Percentiles rank a stretch among this genome's conserved stretches.
Conservation (phyloP, 202 grass and related monocot species). For the Zoysia matrella region DNA sequence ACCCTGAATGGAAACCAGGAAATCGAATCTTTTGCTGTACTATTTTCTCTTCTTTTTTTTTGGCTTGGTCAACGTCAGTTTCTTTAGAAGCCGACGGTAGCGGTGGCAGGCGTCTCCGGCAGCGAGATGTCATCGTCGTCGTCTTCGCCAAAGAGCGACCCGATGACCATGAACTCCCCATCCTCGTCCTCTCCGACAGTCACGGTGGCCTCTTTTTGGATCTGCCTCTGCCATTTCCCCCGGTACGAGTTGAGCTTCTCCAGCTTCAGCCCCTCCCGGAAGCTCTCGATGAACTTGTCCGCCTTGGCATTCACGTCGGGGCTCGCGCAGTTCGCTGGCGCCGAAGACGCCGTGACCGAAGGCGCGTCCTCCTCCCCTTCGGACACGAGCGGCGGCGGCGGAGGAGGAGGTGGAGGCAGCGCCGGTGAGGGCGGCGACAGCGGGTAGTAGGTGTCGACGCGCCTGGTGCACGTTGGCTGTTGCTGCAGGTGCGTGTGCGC, state of each 20-base stretch:
- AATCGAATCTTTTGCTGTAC: conserved; percentile 3
- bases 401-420: conserved; percentile 40
- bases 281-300: conserved; percentile 84
- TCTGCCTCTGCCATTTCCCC: conserved; percentile 61
- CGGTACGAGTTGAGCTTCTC: conserved; percentile 89
- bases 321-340: conserved; percentile 71
- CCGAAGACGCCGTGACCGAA: conserved; percentile 32
- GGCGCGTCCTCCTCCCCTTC: conserved; percentile 37
- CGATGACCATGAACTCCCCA: conserved; percentile 67
- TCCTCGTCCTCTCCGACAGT: conserved; percentile 41
- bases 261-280: conserved; percentile 72
- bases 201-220: conserved; percentile 35
- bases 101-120: conserved; percentile 44
- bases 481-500: conserved; percentile 17
- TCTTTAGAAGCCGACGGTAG: conserved; percentile 44
- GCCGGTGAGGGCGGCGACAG: conserved; percentile 66
- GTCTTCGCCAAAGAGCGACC: conserved; percentile 62
- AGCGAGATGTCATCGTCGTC: conserved; percentile 49
- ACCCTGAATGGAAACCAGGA: background rate
- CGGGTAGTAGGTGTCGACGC: conserved; percentile 61
- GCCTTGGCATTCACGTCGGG: conserved; percentile 96
- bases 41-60: background rate
- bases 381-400: conserved; percentile 39
- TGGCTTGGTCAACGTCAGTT: conserved; percentile 2
- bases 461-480: conserved; percentile 34